Percentiles rank a stretch among this genome's conserved stretches.
Conservation (phyloP, 495 filamentous ascomycete genomes). For the Bryoglossum gracile region DNA sequence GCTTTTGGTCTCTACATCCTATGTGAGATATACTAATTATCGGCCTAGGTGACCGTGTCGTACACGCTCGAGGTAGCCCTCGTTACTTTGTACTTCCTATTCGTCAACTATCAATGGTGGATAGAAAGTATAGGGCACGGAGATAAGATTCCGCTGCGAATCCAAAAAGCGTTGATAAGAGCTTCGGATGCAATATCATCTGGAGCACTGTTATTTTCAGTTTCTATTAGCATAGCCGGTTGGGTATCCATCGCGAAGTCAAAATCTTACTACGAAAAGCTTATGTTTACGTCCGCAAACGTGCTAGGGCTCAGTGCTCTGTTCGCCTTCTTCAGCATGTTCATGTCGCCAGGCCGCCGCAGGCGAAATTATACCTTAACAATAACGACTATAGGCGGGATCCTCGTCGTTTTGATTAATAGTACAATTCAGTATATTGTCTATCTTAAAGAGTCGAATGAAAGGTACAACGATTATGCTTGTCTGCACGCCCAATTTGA, state of each 20-base stretch:
- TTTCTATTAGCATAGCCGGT: slow-evolving; percentile 1
- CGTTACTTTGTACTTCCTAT: slow-evolving; percentile 1
- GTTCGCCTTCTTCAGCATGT: slow-evolving; percentile 6
- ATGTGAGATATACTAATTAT: not conserved
- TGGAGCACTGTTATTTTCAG: slow-evolving; percentile 6
- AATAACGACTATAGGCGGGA: not conserved
- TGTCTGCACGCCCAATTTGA: not conserved
- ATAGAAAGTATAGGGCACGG: not conserved
- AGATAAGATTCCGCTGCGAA: not conserved
- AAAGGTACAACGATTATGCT: not conserved
- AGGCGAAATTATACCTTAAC: not conserved
- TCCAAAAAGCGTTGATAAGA: not conserved
- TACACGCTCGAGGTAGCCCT: not conserved
- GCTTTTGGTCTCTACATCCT: not conserved
- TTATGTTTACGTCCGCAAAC: slow-evolving; percentile 7
- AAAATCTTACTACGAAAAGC: slow-evolving; percentile 8
- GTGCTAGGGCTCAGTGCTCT: slow-evolving; percentile 3
- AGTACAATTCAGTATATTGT: slow-evolving; percentile 5
- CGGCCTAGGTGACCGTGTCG: not conserved
- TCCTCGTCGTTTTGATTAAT: not conserved
- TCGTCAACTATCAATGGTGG: not conserved
- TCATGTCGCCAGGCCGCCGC: not conserved
- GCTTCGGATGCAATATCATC: not conserved
- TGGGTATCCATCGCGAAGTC: slow-evolving; percentile 3
- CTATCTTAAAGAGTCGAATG: not conserved